Percentiles rank a stretch among this genome's conserved stretches.
These are phyloP conservation scores for Cyclocybe cylindracea DNA, from an alignment of 768 basidiomycete species.

Conservation along the genomic window DNA sequence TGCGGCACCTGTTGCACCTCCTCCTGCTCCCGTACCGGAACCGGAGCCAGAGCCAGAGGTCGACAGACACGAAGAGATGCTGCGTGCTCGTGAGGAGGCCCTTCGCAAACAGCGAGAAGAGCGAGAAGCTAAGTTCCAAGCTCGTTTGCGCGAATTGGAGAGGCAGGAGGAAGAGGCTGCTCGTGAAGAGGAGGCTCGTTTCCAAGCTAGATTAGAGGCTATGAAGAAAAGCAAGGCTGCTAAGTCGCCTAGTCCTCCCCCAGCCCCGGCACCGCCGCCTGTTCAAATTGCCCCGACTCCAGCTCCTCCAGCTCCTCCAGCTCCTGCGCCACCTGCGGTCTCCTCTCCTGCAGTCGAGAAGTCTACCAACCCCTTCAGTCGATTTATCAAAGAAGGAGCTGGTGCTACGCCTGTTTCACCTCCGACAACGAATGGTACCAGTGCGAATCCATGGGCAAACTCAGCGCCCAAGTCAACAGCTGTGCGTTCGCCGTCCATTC, in stretches of 20 bases:
- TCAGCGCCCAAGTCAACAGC: constrained; percentile 32
- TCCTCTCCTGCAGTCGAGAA: constrained; percentile 40
- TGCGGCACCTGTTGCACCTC: constrained; percentile 38
- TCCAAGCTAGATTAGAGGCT: constrained; percentile 35
- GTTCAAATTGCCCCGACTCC: constrained; percentile 1
- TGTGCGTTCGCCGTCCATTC: constrained; percentile 34
- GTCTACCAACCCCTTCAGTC: constrained; percentile 80
- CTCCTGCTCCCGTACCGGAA: constrained; percentile 40
- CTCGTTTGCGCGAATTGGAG: constrained; percentile 70
- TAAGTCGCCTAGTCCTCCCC: constrained; percentile 27
- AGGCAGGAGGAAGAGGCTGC: constrained; percentile 52
- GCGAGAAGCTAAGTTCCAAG: constrained; percentile 42
- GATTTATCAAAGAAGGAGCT: constrained; percentile 53
- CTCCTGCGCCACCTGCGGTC: constrained; percentile 31
- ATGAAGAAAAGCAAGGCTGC: constrained; percentile 24
- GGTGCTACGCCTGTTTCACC: constrained; percentile 32
- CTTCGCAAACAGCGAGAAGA: constrained; percentile 74
- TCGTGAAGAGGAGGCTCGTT: constrained; percentile 42
- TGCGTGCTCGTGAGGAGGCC: constrained; percentile 70
- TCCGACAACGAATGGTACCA: constrained; percentile 29
- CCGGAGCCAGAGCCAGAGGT: constrained; percentile 44
- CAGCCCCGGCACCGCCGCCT: constrained; percentile 27
- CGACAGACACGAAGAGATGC: constrained; percentile 76
- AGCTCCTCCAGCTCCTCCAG: constrained; percentile 35
- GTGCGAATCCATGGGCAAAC: constrained; percentile 72